phyloP scores from a whole-genome alignment of 2,329 filamentous ascomycete genomes.

The Trichoderma pleuroti region DNA sequence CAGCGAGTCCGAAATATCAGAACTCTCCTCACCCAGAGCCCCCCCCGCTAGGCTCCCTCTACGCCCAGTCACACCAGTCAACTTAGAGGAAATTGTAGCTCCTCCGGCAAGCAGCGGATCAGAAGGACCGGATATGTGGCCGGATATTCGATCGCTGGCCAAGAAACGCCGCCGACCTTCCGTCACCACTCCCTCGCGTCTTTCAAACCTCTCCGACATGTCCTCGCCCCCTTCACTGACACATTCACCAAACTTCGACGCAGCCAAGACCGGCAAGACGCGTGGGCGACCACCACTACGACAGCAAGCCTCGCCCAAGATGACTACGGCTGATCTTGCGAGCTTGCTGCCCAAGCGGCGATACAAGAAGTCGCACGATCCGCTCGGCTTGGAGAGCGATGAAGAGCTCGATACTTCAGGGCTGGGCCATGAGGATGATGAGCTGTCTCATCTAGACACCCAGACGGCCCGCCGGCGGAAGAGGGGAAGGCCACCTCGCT shows the following conservation, averaged over 20 bases:
- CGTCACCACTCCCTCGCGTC: conserved; percentile 35
- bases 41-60: conserved; percentile 24
- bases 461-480: conserved; percentile 35
- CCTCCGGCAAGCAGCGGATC: conserved; percentile 54
- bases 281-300: conserved; percentile 29
- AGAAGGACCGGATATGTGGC: conserved; percentile 46
- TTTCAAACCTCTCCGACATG: conserved; percentile 48
- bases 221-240: conserved; percentile 65
- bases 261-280: conserved; percentile 28
- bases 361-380: conserved; percentile 38
- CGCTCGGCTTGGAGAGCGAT: conserved; percentile 41
- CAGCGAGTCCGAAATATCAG: conserved; percentile 39
- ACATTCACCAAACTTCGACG: conserved; percentile 58
- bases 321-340: conserved; percentile 54
- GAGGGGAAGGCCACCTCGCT: conserved; percentile 30
- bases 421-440: conserved; percentile 53
- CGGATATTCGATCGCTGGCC: conserved; percentile 49
- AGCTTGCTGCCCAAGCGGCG: conserved; percentile 53
- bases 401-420: conserved; percentile 48
- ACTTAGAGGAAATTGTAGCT: conserved; percentile 50
- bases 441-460: conserved; percentile 47
- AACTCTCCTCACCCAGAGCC: conserved; percentile 36
- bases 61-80: conserved; percentile 42
- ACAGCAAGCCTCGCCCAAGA: conserved; percentile 38
- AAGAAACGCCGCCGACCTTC: conserved; percentile 43